A percentile compares a stretch with the other conserved stretches of the same genome.
These are phyloP conservation scores for Trichophyton verrucosum DNA, from an alignment of 2,329 filamentous ascomycete genomes.

Conservation along the genomic window DNA sequence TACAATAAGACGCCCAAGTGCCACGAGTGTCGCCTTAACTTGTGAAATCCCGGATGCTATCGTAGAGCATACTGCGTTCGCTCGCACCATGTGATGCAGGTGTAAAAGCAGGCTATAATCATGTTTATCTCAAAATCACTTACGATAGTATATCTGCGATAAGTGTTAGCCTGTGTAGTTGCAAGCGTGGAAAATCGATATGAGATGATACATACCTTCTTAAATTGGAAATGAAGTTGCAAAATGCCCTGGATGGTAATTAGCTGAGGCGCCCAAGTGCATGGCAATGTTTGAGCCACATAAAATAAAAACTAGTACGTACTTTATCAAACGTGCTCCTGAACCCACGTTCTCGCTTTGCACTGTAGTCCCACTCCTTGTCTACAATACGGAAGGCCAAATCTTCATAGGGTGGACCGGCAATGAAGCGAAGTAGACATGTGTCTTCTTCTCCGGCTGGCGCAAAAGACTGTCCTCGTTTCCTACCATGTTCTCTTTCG, in stretches of 20 bases:
- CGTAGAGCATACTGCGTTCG: not conserved
- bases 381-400: constrained; percentile 96
- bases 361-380: constrained; percentile 97
- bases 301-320: constrained; percentile 17
- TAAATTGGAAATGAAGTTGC: constrained; percentile 96
- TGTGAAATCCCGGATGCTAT: not conserved
- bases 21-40: not conserved
- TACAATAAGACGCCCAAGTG: not conserved
- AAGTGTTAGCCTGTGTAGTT: not conserved
- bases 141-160: constrained; percentile 37
- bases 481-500: constrained; percentile 79
- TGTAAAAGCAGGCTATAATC: not conserved
- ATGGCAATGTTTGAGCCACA: not conserved
- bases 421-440: constrained; percentile 89
- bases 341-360: constrained; percentile 88
- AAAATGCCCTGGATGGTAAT: constrained; percentile 59
- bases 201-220: constrained; percentile 55
- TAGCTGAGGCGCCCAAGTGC: not conserved
- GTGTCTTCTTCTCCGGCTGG: constrained; percentile 94
- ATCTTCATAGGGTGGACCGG: constrained; percentile 90
- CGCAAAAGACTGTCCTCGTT: constrained; percentile 81
- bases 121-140: constrained; percentile 23
- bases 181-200: not conserved
- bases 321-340: constrained; percentile 97
- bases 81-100: not conserved